A percentile compares a stretch with the other conserved stretches of the same genome.
Conservation (phyloP, 805 yeast genomes). For the Schizosaccharomyces japonicus region DNA sequence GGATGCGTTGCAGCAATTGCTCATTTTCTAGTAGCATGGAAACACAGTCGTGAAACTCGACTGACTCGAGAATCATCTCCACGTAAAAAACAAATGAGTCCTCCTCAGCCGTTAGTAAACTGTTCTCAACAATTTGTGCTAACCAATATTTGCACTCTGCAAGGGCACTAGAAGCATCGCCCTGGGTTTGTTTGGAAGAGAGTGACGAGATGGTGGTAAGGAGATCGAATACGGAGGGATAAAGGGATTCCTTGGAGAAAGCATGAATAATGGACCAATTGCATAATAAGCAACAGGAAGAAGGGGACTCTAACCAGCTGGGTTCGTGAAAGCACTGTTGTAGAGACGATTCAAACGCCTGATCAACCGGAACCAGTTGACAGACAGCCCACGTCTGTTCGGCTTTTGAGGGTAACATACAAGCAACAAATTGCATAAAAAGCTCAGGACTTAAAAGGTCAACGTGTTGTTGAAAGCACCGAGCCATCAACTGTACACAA, state of each 20-base stretch:
- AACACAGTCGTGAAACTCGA: background rate
- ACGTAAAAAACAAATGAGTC: background rate
- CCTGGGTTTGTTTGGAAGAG: background rate
- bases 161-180: background rate
- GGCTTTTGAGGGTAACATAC: too few relatives aligned
- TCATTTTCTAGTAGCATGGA: background rate
- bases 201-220: background rate
- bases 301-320: too few relatives aligned
- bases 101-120: background rate
- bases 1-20: background rate
- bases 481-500: too few relatives aligned
- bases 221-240: background rate
- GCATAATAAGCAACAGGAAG: too few relatives aligned
- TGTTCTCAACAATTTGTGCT: background rate
- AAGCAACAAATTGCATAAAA: background rate
- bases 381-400: too few relatives aligned
- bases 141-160: background rate
- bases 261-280: too few relatives aligned
- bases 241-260: too few relatives aligned
- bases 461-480: too few relatives aligned
- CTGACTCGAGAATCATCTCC: background rate
- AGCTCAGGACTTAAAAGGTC: too few relatives aligned
- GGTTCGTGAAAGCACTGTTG: too few relatives aligned
- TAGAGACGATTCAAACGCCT: too few relatives aligned
- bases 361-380: too few relatives aligned